Evolutionary conservation across 2,329 filamentous ascomycete species (phyloP), one percentile per base, ranked within the genome.

Genomic region (Trichoderma cornu-damae): DNA sequence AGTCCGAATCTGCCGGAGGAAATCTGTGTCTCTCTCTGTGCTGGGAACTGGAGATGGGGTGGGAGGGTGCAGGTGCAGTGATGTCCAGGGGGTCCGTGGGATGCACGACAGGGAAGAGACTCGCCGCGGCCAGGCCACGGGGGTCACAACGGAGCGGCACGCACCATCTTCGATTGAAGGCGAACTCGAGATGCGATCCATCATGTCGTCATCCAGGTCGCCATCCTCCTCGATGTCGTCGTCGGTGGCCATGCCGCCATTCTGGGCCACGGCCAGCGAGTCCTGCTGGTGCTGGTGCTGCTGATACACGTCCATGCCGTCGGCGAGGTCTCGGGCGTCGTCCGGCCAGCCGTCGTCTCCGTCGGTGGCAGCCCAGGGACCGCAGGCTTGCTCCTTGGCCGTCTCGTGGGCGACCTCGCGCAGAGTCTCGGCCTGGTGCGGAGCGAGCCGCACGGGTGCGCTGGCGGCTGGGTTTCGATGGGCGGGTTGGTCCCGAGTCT

Each of bases 131-230:
- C 74, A 76, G 60, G 66, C 67, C 63, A 61, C 68, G 51, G 70
- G 68, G 64, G 72, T 67, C 61, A 37, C 60, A 64, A 66, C 63
- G 50, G 68, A 69, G 75, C 73, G 74, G 76, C 78, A 94, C 91
- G 82, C 86, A 99, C 93, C 93, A 87, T 97, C 93, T 79, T 96
- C 91, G 74, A 99, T 99, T 66, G 93, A 97, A 70, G 94, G 94
- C 67, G 93, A 97, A 74, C 92, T 97, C 67, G 93, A 97, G 64
- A 99, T 96, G 74, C 94, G 94, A 77, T 97, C 94, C 88, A 96
- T 90, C 85, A 96, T 86, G 73, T 97, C 93, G 73, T 96, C 80
- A 68, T 95, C 91, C 71, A 91, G 76, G 66, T 89, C 82, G 65
- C 89, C 88, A 60, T 89, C 88, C 49, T 55, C 61, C 48, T 84